A percentile compares a stretch with the other conserved stretches of the same genome.
These are phyloP conservation scores for Venturia nashicola DNA, from an alignment of 2,329 filamentous ascomycete species.

Conservation along the genomic window DNA sequence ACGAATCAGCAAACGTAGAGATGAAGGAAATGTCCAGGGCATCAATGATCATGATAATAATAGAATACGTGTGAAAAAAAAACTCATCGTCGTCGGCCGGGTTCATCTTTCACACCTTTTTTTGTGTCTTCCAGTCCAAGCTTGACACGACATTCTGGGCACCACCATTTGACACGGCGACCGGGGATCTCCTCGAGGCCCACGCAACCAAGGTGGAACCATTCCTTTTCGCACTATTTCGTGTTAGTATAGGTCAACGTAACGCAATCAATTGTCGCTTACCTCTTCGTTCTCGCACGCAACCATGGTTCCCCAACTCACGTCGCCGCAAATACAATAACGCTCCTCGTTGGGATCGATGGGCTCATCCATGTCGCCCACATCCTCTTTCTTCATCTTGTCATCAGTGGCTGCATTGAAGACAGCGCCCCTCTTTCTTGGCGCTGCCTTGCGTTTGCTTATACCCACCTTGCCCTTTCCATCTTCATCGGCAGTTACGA, in stretches of 20 bases:
- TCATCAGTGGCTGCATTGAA: conserved; percentile 6
- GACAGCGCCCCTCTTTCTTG: conserved; percentile 41
- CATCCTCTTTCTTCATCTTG: conserved; percentile 16
- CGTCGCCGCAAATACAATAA: conserved; percentile 68
- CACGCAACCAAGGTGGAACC: conserved; percentile 76
- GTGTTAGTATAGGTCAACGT: conserved; percentile 9
- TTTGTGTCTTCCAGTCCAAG: conserved; percentile 14
- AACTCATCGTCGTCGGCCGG: background rate
- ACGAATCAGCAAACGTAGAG: background rate
- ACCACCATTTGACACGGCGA: conserved; percentile 73
- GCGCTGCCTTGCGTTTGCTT: conserved; percentile 58
- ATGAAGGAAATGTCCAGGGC: background rate
- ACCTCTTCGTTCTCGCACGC: conserved; percentile 68
- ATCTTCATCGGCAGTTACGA: conserved; percentile 52
- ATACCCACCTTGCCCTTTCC: conserved; percentile 54
- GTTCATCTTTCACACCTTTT: conserved; percentile 2
- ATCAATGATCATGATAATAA: background rate
- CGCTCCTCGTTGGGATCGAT: conserved; percentile 65
- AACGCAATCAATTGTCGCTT: conserved; percentile 25
- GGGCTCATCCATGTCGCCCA: conserved; percentile 14
- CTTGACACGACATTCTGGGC: conserved; percentile 22
- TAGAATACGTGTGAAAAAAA: background rate
- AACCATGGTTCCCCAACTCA: conserved; percentile 76
- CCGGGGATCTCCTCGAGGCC: conserved; percentile 55
- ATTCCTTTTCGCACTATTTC: conserved; percentile 62